Conservation (phyloP, 129 eudicot genomes). For the Ambrosia trifida region DNA sequence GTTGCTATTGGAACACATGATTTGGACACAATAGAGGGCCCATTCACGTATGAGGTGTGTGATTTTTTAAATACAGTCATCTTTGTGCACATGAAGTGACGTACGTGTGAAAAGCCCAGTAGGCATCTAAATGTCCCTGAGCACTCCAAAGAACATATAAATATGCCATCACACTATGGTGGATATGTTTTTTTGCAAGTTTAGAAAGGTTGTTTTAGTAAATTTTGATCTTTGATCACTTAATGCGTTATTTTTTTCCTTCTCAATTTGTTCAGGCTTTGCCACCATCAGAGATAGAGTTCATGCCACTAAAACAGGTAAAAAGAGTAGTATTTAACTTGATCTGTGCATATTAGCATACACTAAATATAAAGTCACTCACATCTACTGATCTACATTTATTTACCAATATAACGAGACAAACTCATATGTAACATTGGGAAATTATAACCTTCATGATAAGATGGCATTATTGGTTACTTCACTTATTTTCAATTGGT, state of each 20-base stretch:
- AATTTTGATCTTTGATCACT: too few species aligned
- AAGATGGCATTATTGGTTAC: conserved; percentile 11
- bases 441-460: neutral
- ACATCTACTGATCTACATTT: neutral
- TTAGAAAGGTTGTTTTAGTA: conserved; percentile 9
- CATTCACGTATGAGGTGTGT: conserved; percentile 92
- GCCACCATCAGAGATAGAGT: conserved; percentile 79
- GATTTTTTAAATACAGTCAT: conserved; percentile 16
- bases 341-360: conserved; percentile 11
- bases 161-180: neutral
- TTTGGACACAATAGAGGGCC: conserved; percentile 82
- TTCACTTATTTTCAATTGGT: neutral
- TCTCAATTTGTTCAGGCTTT: conserved; percentile 61
- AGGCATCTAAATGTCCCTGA: neutral
- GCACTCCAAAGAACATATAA: conserved; percentile 19
- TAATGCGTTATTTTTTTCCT: conserved; percentile 7
- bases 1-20: conserved; percentile 99
- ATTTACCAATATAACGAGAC: neutral
- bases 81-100: neutral
- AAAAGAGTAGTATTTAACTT: conserved; percentile 13
- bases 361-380: conserved; percentile 17
- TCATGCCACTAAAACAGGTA: conserved; percentile 95
- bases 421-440: conserved; percentile 4
- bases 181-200: conserved; percentile 13
- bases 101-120: neutral